phyloP scores from a whole-genome alignment of 805 yeast species.

The Schwanniomyces sp. region DNA sequence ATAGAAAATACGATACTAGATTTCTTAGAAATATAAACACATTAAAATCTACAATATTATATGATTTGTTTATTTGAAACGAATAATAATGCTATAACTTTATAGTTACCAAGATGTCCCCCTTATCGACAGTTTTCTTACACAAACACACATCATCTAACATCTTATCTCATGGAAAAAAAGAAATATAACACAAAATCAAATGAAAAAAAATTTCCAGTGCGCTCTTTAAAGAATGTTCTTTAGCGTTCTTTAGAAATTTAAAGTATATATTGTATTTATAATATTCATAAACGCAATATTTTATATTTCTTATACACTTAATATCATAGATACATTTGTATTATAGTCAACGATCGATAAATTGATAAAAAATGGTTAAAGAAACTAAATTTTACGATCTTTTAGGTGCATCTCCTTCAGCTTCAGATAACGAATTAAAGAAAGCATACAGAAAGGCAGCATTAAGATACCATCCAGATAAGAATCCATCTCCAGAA shows the following conservation, averaged over 20 bases:
- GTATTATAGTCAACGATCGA: constrained; percentile 1
- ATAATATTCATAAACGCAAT: background rate
- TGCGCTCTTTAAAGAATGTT: background rate
- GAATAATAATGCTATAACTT: no score
- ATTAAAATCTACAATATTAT: no score
- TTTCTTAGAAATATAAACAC: no score
- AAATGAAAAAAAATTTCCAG: constrained; percentile 3
- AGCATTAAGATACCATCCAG: constrained; percentile 82
- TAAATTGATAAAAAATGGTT: constrained; percentile 52
- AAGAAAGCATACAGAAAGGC: constrained; percentile 82
- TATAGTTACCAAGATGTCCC: no score
- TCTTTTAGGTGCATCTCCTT: constrained; percentile 66
- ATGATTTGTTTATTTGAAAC: no score
- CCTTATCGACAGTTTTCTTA: no score
- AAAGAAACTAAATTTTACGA: constrained; percentile 80
- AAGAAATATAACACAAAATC: constrained; percentile 6
- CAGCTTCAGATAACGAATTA: constrained; percentile 68
- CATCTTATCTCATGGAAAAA: background rate
- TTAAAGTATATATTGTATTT: background rate
- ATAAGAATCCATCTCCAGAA: constrained; percentile 80
- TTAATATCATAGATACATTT: background rate
- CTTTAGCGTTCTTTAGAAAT: background rate
- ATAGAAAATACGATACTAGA: no score
- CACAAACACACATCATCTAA: no score
- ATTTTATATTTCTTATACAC: background rate